phyloP scores from a whole-genome alignment of 2,329 filamentous ascomycete species.

The Penicillium oxalicum region DNA sequence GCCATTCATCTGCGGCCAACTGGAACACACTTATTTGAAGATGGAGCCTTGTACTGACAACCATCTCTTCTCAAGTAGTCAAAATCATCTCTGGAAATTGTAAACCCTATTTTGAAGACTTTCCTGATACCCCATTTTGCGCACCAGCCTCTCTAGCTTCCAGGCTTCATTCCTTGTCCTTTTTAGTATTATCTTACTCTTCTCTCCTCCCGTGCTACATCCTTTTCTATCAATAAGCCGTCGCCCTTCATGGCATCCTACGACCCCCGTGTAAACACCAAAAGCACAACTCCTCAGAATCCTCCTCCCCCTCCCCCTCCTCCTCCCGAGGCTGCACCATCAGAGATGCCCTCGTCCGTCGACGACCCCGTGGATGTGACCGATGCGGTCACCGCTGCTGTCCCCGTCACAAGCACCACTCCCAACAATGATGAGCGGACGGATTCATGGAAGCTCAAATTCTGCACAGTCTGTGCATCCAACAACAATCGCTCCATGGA shows the following conservation, averaged over 20 bases:
- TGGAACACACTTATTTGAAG: neutral
- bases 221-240: neutral
- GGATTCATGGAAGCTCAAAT: slow-evolving; percentile 78
- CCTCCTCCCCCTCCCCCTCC: slow-evolving; percentile 50
- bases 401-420: slow-evolving; percentile 6
- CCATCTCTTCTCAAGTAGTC: slow-evolving; percentile 15
- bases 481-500: slow-evolving; percentile 99
- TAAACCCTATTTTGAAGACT: slow-evolving; percentile 30
- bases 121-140: slow-evolving; percentile 32
- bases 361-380: slow-evolving; percentile 12
- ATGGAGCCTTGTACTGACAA: slow-evolving; percentile 18
- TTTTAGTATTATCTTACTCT: slow-evolving; percentile 11
- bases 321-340: slow-evolving; percentile 16
- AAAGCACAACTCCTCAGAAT: slow-evolving; percentile 38
- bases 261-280: slow-evolving; percentile 47
- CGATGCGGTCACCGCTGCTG: slow-evolving; percentile 10
- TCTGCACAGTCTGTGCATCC: slow-evolving; percentile 97
- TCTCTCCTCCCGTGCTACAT: slow-evolving; percentile 12
- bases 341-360: slow-evolving; percentile 15
- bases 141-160: slow-evolving; percentile 2
- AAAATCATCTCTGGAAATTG: slow-evolving; percentile 24
- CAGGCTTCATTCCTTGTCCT: neutral
- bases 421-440: slow-evolving; percentile 29
- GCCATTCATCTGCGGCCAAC: neutral
- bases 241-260: slow-evolving; percentile 38